A percentile compares a stretch with the other conserved stretches of the same genome.
These are phyloP conservation scores for Neurospora tetrasperma DNA, from an alignment of 495 filamentous ascomycete species.

Conservation along the genomic window DNA sequence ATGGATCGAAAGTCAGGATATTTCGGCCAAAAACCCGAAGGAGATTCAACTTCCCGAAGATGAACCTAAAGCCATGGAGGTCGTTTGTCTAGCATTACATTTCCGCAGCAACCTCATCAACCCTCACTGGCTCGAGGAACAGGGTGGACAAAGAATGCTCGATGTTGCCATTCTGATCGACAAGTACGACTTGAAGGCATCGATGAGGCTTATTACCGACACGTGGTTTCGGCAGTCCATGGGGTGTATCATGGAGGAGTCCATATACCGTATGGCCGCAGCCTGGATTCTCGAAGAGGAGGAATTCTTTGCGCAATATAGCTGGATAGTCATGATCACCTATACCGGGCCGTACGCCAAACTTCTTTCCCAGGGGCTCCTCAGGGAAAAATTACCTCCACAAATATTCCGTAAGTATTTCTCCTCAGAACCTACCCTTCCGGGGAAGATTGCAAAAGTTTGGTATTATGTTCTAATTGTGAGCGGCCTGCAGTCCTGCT, in stretches of 20 bases:
- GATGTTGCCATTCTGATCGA: neutral
- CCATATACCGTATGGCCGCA: neutral
- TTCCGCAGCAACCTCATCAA: neutral
- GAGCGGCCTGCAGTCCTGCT: neutral
- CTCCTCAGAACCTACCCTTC: no score
- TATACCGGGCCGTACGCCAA: neutral
- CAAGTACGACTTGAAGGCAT: neutral
- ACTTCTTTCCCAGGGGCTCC: neutral
- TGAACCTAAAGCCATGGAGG: neutral
- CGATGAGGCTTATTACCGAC: neutral
- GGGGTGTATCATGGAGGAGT: no score
- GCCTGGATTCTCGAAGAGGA: neutral
- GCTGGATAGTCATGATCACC: neutral
- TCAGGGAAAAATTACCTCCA: neutral
- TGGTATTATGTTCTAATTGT: no score
- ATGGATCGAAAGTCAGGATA: neutral
- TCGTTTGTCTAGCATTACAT: neutral
- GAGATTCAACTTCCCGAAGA: neutral
- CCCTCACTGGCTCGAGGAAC: no score
- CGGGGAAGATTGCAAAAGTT: no score
- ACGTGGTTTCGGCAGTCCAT: neutral
- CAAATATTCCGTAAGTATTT: neutral
- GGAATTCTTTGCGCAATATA: neutral
- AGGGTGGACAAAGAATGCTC: neutral
- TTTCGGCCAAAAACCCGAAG: neutral